Evolutionary conservation across 2,329 filamentous ascomycete species (phyloP), one percentile per base, ranked within the genome.

Genomic region (Aspergillus sp.): DNA sequence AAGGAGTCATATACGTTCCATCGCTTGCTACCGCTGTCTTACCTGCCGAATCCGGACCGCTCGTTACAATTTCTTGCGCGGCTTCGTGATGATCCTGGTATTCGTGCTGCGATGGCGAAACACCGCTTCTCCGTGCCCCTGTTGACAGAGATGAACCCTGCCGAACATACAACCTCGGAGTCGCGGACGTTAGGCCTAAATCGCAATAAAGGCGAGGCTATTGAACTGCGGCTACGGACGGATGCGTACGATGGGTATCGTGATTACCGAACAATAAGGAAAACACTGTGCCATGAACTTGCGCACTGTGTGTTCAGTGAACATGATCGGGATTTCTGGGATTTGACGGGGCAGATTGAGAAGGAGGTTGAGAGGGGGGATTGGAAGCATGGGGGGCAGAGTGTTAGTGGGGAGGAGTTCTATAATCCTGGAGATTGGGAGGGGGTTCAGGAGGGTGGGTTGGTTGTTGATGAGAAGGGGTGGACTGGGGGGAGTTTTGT

Each of bases 81-180:
- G 1, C 76, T 98, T 3, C 83, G 83, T 54, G 79, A 85, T 51
- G 93, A 98, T 65, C 84, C 88, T 0, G 93, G 93, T 6, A 91
- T 98, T 69, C 84, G 84, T 53, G 76, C 84, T 1, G 79, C 83
- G 1, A 98, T 98, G 93, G 75, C 79, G 13, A 84, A 83, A 59
- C 90, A 95, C 72, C 80, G 83, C 54, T 96, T 95, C 73, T 81
- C 79, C 17, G 93, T 98, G 1, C 85, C 85, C 0, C 69, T 97
- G 3, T 76, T 98, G 22, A 96, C 90, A 0, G 93, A 98, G 70
- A 97, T 98, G 91, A 87, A 98, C 59, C 93, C 93, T 0, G 77
- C 84, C 0, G 79, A 84, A 56, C 83, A 96, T 67, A 96, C 90
- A 0, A 87, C 81, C 3, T 85, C 88, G 60, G 85, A 93, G n/a